These are phyloP conservation scores for Aspergillus sclerotioniger DNA, from an alignment of 495 filamentous ascomycete species.

Conservation along the genomic window DNA sequence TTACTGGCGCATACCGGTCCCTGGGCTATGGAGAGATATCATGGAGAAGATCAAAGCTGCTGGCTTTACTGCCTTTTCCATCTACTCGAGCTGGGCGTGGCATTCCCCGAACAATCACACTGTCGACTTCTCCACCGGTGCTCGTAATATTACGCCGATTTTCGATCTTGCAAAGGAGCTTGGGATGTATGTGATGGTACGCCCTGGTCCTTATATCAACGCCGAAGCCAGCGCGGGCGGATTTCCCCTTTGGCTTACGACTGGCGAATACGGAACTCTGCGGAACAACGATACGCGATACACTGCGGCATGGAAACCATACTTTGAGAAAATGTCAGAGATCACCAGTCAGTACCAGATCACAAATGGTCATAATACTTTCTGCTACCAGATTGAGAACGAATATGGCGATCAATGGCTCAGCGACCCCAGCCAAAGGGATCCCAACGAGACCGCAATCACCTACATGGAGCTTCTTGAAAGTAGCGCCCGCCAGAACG, in stretches of 20 bases:
- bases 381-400: slow-evolving; percentile 61
- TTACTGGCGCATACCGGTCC: slow-evolving; percentile 60
- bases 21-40: slow-evolving; percentile 57
- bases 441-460: slow-evolving; percentile 47
- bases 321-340: slow-evolving; percentile 47
- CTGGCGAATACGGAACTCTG: slow-evolving; percentile 57
- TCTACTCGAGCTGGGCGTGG: slow-evolving; percentile 59
- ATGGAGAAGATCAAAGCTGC: slow-evolving; percentile 64
- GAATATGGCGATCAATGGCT: slow-evolving; percentile 60
- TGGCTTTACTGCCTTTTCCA: slow-evolving; percentile 53
- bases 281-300: slow-evolving; percentile 58
- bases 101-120: slow-evolving; percentile 50
- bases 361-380: slow-evolving; percentile 54
- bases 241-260: slow-evolving; percentile 60
- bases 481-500: slow-evolving; percentile 46
- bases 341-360: slow-evolving; percentile 53
- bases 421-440: slow-evolving; percentile 32
- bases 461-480: slow-evolving; percentile 58
- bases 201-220: slow-evolving; percentile 46
- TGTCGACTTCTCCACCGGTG: slow-evolving; percentile 56
- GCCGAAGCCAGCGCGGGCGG: slow-evolving; percentile 57
- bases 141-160: slow-evolving; percentile 51
- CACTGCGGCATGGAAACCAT: slow-evolving; percentile 50
- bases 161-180: slow-evolving; percentile 54
- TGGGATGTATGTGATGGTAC: slow-evolving; percentile 39